phyloP scores from a whole-genome alignment of 148 eudicot species.

The Nepenthes gracilis region DNA sequence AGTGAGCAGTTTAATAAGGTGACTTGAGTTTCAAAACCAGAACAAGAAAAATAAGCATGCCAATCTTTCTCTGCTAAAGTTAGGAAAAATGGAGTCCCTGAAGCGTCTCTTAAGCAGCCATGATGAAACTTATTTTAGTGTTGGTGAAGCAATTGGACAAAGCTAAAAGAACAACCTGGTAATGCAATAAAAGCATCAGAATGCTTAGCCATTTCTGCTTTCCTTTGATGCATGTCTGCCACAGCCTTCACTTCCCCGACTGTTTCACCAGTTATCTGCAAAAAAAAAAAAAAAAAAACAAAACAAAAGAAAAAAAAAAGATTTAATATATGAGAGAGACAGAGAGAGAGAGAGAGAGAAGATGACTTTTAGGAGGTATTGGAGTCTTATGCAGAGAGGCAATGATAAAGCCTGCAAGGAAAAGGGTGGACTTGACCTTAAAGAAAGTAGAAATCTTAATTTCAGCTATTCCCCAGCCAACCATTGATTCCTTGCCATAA shows the following conservation, averaged over 20 bases:
- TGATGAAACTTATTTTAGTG: neutral
- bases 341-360: neutral
- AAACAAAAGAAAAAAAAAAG: conserved; percentile 3
- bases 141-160: neutral
- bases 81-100: neutral
- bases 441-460: conserved; percentile 4
- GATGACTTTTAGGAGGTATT: conserved; percentile 11
- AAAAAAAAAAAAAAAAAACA: conserved; percentile 12
- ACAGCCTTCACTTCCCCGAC: conserved; percentile 99
- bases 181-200: conserved; percentile 99
- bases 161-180: conserved; percentile 45
- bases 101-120: neutral
- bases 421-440: conserved; percentile 14
- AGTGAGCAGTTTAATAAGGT: no score
- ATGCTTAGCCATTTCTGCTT: conserved; percentile 98
- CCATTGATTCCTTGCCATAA: conserved; percentile 23
- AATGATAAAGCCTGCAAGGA: conserved; percentile 59
- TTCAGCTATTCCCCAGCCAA: conserved; percentile 32
- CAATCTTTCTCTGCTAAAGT: no score
- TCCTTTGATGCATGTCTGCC: conserved; percentile 99
- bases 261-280: conserved; percentile 95
- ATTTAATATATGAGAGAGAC: neutral
- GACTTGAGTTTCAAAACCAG: no score
- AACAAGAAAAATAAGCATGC: no score
- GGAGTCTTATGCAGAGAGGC: conserved; percentile 39